These are phyloP conservation scores for Plasmopara muralis DNA, from an alignment of 352 stramenopile species.

Conservation along the genomic window DNA sequence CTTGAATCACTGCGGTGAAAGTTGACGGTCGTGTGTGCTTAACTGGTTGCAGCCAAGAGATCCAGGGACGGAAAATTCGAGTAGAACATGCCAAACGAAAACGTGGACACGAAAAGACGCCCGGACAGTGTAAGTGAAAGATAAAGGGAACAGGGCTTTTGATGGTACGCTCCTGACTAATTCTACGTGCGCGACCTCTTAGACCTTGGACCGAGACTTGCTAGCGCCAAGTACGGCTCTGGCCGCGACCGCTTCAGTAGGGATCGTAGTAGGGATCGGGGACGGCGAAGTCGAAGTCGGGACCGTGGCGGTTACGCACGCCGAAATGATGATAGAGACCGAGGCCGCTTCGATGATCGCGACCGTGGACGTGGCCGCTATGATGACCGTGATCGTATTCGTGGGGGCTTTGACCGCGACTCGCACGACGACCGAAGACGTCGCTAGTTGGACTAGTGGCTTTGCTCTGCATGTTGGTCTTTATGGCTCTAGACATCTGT, in stretches of 20 bases:
- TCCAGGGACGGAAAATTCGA: constrained; percentile 61
- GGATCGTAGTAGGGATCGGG: constrained; percentile 41
- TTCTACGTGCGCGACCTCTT: not conserved
- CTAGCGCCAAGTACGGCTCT: constrained; percentile 67
- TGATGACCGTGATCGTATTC: constrained; percentile 48
- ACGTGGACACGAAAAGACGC: constrained; percentile 77
- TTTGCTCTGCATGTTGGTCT: constrained; percentile 13
- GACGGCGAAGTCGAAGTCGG: constrained; percentile 40
- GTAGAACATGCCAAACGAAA: constrained; percentile 80
- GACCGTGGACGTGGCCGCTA: constrained; percentile 43
- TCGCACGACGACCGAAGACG: constrained; percentile 35
- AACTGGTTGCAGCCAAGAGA: constrained; percentile 47
- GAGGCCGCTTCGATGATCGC: constrained; percentile 37
- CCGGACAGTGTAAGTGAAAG: constrained; percentile 60
- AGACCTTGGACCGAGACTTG: constrained; percentile 70
- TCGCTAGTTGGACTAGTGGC: constrained; percentile 19
- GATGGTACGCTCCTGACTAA: not conserved
- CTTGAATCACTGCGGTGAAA: not conserved
- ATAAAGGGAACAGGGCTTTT: not conserved
- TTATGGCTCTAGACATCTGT: constrained; percentile 14
- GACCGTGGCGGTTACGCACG: constrained; percentile 36
- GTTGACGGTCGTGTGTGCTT: not conserved
- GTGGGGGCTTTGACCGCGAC: constrained; percentile 38
- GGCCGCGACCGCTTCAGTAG: constrained; percentile 32
- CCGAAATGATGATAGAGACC: constrained; percentile 41